Evolutionary conservation across 176 grass and related monocot species (phyloP), one percentile per base, ranked within the genome.

Genomic region (Oryza meridionalis): DNA sequence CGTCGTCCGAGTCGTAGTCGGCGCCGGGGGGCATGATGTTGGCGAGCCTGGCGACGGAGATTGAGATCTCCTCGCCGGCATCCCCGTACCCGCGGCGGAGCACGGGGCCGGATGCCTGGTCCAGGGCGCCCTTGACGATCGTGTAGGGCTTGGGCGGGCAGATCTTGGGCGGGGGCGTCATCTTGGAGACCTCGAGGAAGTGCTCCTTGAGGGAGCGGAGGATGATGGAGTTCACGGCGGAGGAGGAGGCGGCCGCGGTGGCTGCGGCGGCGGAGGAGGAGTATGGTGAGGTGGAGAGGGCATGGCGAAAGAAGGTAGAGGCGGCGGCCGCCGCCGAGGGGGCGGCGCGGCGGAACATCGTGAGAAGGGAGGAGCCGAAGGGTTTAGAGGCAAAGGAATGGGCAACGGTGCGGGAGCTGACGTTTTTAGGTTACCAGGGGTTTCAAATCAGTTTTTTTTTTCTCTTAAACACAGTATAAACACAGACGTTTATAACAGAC

Each of bases 181-280:
- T 99, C 78, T 94, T 96, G 86, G 81, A 86, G 80, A 99, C 83
- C 86, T 99, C 93, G 66, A 84, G 40, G 72, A 91, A 99, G 89
- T 99, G 96, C 65, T 96, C 91, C 83, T 99, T 99, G 67, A 99
- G 91, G 59, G 93, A 99, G 24, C 93, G 91, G 73, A 99, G 93
- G 73, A 99, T 70, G 66, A 99, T 90, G 49, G 89, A 90, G 62
- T 96, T 89, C 50, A 99, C 89, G 14, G 86, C 89, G 9, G 84
- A 80, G 47, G 93, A 85, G 42, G 89, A 65, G 26, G 83, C 62
- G 27, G 70, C 66, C 0, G 82, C 88, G 0, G 73, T 67, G 29
- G 82, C 33, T 0, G 65, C 45, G 0, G 38, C 11, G 35, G 65
- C 35, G 0, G 38, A 3, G 35, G 68, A 0, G 0, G 79, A 81